These are phyloP conservation scores for Yamadazyma kanchanaburiensis DNA, from an alignment of 1,139 yeast genomes.

Conservation along the genomic window DNA sequence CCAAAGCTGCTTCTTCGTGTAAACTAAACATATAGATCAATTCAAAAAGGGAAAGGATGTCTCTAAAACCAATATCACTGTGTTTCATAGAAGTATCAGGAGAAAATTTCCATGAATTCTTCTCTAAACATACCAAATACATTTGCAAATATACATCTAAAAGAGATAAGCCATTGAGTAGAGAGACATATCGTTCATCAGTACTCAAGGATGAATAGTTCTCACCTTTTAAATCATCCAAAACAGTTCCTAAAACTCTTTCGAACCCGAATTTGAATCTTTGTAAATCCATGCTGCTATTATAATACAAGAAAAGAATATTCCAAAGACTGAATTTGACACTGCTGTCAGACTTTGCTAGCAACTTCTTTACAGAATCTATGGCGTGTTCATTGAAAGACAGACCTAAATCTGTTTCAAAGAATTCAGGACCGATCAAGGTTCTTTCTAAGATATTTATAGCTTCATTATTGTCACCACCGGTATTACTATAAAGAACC, in stretches of 20 bases:
- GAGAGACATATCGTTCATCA: conserved; percentile 15
- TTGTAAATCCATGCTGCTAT: conserved; percentile 31
- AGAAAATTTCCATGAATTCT: conserved; percentile 20
- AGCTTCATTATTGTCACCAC: conserved; percentile 41
- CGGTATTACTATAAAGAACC: conserved; percentile 42
- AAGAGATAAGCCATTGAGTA: conserved; percentile 30
- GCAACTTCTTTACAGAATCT: conserved; percentile 53
- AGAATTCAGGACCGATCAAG: conserved; percentile 20
- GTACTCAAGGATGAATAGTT: conserved; percentile 10
- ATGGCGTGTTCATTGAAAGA: conserved; percentile 21
- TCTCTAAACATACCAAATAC: conserved; percentile 18
- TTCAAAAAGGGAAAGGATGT: conserved; percentile 30
- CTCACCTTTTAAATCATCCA: conserved; percentile 16
- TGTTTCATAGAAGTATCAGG: conserved; percentile 1
- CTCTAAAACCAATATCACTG: conserved; percentile 8
- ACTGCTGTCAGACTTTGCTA: conserved; percentile 61
- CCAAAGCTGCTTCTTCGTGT: conserved; percentile 48
- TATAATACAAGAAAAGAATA: conserved; percentile 61
- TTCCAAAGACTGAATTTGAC: conserved; percentile 76
- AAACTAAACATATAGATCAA: conserved; percentile 41
- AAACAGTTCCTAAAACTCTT: conserved; percentile 33
- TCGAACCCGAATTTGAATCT: conserved; percentile 57
- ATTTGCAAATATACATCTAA: conserved; percentile 26
- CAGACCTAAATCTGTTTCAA: conserved; percentile 1
- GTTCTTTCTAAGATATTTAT: conserved; percentile 56